A percentile compares a stretch with the other conserved stretches of the same genome.
Conservation (phyloP, 1,139 yeast species). For the Spathaspora sp. region DNA sequence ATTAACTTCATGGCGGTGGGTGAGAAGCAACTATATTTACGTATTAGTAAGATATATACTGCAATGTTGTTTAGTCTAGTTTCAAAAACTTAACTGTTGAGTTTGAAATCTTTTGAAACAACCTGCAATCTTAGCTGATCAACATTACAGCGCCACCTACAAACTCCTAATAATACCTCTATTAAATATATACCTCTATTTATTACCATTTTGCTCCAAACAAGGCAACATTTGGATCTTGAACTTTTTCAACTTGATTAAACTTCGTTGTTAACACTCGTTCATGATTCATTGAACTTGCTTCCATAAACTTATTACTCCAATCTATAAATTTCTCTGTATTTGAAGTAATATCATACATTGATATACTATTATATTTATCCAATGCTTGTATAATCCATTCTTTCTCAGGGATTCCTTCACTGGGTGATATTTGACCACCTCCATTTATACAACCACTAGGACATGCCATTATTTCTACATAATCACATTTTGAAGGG, state of each 20-base stretch:
- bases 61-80: no score
- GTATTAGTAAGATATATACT: no score
- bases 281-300: conserved; percentile 28
- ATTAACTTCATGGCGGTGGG: no score
- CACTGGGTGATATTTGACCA: conserved; percentile 63
- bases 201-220: conserved; percentile 48
- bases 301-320: conserved; percentile 32
- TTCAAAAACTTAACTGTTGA: no score
- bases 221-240: conserved; percentile 45
- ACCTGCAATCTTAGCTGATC: no score
- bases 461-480: conserved; percentile 98
- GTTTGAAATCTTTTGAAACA: no score
- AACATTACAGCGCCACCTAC: background rate
- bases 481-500: conserved; percentile 71
- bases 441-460: conserved; percentile 98
- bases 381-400: conserved; percentile 39
- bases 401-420: conserved; percentile 29
- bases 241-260: conserved; percentile 50
- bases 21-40: no score
- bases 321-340: conserved; percentile 24
- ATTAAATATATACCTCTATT: no score
- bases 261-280: conserved; percentile 50
- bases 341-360: conserved; percentile 17
- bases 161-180: background rate
- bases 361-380: conserved; percentile 30